Percentiles rank a stretch among this genome's conserved stretches.
Evolutionary conservation across 108 stramenopile species (phyloP).

Genomic region (Cyclotella kingstonii): DNA sequence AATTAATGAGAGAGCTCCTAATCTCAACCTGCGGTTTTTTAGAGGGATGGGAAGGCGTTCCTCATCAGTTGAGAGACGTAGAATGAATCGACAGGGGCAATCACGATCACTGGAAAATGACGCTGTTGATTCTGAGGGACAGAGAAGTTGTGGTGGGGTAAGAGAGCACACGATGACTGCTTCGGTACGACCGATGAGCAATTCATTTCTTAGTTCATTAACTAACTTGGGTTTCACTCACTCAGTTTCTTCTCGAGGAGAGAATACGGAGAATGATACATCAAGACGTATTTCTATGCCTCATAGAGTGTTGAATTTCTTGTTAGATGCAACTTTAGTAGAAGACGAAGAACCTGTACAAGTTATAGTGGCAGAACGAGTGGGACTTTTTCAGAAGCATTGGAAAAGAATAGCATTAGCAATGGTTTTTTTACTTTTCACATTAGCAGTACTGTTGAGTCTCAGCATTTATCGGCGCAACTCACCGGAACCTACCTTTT

Average conservation of each 20-base stretch:
- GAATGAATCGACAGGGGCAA: constrained; percentile 1
- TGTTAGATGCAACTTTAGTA: constrained; percentile 15
- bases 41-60: background rate
- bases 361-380: background rate
- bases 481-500: background rate
- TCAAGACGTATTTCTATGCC: background rate
- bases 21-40: constrained; percentile 11
- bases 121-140: background rate
- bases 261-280: background rate
- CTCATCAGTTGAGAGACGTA: background rate
- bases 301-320: background rate
- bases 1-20: constrained; percentile 4
- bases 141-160: background rate
- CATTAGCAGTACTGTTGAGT: background rate
- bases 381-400: background rate
- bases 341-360: background rate
- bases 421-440: background rate
- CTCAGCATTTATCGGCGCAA: background rate
- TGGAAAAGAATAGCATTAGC: background rate
- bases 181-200: background rate
- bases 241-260: background rate
- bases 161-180: background rate
- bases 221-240: background rate
- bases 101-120: background rate
- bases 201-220: background rate